Evolutionary conservation across 345 rosid genomes (phyloP), one percentile per base, ranked within the genome.

Genomic region (Hibiscus tridactylites): DNA sequence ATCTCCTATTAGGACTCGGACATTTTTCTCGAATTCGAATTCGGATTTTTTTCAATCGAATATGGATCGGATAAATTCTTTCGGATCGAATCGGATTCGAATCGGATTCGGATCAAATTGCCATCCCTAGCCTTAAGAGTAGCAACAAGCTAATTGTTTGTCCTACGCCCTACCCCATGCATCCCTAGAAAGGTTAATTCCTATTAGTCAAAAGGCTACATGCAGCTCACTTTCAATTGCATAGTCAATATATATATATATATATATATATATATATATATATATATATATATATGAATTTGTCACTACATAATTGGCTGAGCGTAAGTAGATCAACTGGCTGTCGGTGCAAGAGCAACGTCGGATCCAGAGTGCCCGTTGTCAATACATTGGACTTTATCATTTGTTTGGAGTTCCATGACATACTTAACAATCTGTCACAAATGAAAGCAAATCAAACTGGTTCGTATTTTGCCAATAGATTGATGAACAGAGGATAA

Each of bases 361-460:
- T 88, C 96, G 0, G 90, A 89, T 46, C 79, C 87, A 65, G 81
- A 69, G 63, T 79, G 80, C 61, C 82, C 85, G 8, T 78, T 82
- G 26, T 73, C 71, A n/a, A 68, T 8, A 31, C 57, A 37, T 52
- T 76, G 87, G 62, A 73, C 78, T 77, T 81, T 80, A 28, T 71
- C 82, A 61, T 80, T 85, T 29, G 31, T 29, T 29, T 29, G 31
- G 31, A 29, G 31, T 72, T 92, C 99, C 54, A 94, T 29, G 47
- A 94, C 90, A 76, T 88, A 91, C 85, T 92, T 94, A 11, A 91
- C 97, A 24, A 90, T 81, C 97, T 94, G 84, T 1, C 79, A 62
- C 2, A 57, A 17, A 44, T 6, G 16, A 29, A 16, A 62, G 54
- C 21, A 71, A 33, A 46, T 19, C 57, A 66, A 3, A 46, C 15